A percentile compares a stretch with the other conserved stretches of the same genome.
Conservation (phyloP, 2,329 filamentous ascomycete species). For the Fusarium setosum region DNA sequence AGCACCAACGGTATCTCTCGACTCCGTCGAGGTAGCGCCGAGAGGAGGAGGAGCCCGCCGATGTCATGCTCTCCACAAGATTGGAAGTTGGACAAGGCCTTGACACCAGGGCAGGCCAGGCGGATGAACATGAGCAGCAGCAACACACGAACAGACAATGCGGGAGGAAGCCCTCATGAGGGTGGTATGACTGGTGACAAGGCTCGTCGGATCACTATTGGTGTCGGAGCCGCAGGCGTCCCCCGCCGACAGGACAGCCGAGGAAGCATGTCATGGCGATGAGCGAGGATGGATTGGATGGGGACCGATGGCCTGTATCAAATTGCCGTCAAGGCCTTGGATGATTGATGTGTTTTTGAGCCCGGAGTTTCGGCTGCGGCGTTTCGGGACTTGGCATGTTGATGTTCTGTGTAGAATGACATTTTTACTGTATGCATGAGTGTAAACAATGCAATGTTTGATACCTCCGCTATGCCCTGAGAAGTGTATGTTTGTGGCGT, state of each 20-base stretch:
- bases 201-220: constrained; percentile 53
- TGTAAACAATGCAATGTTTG: background rate
- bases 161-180: constrained; percentile 40
- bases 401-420: constrained; percentile 31
- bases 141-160: constrained; percentile 48
- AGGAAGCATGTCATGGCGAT: constrained; percentile 46
- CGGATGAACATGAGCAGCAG: constrained; percentile 66
- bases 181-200: constrained; percentile 37
- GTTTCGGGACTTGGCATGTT: constrained; percentile 26
- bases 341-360: constrained; percentile 40
- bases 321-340: constrained; percentile 35
- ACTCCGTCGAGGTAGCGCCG: constrained; percentile 61
- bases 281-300: constrained; percentile 10
- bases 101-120: constrained; percentile 67
- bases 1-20: constrained; percentile 67
- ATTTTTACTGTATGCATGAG: constrained; percentile 30
- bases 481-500: background rate
- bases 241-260: constrained; percentile 48
- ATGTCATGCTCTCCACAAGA: constrained; percentile 63
- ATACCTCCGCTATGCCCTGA: background rate
- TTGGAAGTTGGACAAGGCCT: constrained; percentile 49
- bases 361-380: constrained; percentile 39
- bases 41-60: constrained; percentile 64
- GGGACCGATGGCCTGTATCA: constrained; percentile 1
- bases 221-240: constrained; percentile 42